Base-by-base conservation (phyloP, 1,139 yeast genomes). In the Candida sp. region DNA sequence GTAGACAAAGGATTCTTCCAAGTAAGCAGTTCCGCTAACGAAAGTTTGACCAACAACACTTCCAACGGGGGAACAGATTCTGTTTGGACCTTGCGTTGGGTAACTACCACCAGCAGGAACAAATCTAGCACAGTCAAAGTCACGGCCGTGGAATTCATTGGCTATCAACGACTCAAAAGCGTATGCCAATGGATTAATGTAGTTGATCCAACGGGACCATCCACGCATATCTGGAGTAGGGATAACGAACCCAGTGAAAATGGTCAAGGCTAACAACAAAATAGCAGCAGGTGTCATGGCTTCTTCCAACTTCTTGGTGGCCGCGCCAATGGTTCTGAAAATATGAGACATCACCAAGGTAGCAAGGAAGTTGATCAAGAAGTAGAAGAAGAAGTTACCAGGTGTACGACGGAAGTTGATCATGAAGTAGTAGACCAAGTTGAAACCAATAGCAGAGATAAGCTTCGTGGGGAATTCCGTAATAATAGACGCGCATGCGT, bases 271-370 rank as follows among this genome's bases (percentile, higher is more conserved):
- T 57, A 83, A 65, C 52, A 84, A 76, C 54, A 77, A 71, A 46
- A 83, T 66, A 56, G 88, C 84, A 52, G 88, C 88, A 46, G 85
- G 72, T 31, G 88, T 81, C 71, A 83, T 81, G 17, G 90, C 90
- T 51, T 80, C 76, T n/a, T 82, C 77, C 52, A 83, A 73, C 45
- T 82, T 75, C 39, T 77, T 81, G 30, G 85, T 77, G 37, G 79
- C 62, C 27, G 88, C 78, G 42, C 90, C 88, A 62, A 86, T 74
- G 50, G 83, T 70, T 59, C 85, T 78, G 69, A 86, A 86, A 55
- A 84, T 71, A 57, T 83, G 81, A 2, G 85, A 76, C 77, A 86
- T 81, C 31, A 77, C 73, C 53, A 84, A 67, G 32, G 83, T 73
- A 63, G 81, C 67, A 55, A 77, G 67, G 49, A 83, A 63, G 50